Base-by-base conservation (phyloP, 2,329 filamentous ascomycete genomes). In the Didymellaceae sp. region DNA sequence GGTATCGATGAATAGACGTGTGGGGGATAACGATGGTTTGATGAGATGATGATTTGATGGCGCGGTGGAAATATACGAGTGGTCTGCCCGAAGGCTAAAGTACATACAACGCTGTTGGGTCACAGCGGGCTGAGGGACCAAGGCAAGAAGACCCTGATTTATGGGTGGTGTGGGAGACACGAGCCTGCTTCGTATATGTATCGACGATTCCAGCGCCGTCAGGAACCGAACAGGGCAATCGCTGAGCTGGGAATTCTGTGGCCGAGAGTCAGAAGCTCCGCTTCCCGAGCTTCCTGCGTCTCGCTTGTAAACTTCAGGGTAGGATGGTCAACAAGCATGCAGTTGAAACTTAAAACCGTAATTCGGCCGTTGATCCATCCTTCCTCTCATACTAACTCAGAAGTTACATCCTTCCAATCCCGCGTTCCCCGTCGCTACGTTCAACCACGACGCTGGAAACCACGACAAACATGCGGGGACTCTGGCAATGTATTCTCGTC, bases 141-240 rank as follows among this genome's bases (percentile, higher is more conserved):
- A 41, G 30, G 40, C 40, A 34, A 45, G 39, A 31, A n/a, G n/a
- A 45, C 50, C 39, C 22, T 48, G 34, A 30, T 47, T 53, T 53
- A 47, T 45, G 47, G 26, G 48, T 44, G 49, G 35, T 52, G 34
- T 46, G 41, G 30, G 51, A 45, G 34, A 48, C 44, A 46, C 45
- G 55, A 45, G 52, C 56, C 43, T 55, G 54, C 42, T 52, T 46
- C 35, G 46, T 57, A 51, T 54, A 43, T 46, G 47, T 57, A 63
- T 64, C 58, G 62, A 62, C 58, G 61, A 62, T 63, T 61, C 54
- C 41, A 63, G 59, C 59, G 53, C 49, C 30, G 46, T 52, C 35
- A 34, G 33, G 49, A 46, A 43, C 52, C 46, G 25, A 46, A 55
- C 48, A 51, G 45, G 51, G 55, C 48, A 57, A 62, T 50, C 35